A percentile compares a stretch with the other conserved stretches of the same genome.
Conservation (phyloP, 2,329 filamentous ascomycete genomes). For the Lachnellula willkommii region DNA sequence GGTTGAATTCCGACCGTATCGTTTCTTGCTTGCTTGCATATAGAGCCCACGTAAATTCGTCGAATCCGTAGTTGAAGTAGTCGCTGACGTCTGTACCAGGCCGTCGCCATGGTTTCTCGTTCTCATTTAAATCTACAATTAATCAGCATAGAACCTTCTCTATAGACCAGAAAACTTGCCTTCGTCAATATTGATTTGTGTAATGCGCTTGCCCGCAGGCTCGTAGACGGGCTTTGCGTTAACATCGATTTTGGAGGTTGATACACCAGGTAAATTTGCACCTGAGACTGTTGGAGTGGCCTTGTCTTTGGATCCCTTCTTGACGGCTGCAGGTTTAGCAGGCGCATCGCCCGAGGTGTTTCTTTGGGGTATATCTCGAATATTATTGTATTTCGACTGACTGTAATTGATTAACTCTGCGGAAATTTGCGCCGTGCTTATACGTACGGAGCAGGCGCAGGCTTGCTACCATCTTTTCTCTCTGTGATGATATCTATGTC, state of each 20-base stretch:
- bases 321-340: slow-evolving; percentile 40
- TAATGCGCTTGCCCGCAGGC: slow-evolving; percentile 73
- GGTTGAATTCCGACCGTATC: slow-evolving; percentile 69
- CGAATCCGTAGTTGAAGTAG: slow-evolving; percentile 99
- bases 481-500: slow-evolving; percentile 66
- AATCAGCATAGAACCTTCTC: neutral
- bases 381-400: slow-evolving; percentile 59
- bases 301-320: slow-evolving; percentile 40
- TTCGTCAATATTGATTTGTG: slow-evolving; percentile 68
- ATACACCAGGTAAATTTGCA: slow-evolving; percentile 55
- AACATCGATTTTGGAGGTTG: slow-evolving; percentile 80
- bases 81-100: slow-evolving; percentile 92
- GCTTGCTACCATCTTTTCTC: slow-evolving; percentile 58
- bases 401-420: slow-evolving; percentile 34
- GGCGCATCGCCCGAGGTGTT: slow-evolving; percentile 48
- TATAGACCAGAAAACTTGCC: slow-evolving; percentile 34
- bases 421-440: neutral
- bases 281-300: slow-evolving; percentile 37
- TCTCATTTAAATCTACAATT: slow-evolving; percentile 58
- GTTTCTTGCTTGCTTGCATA: slow-evolving; percentile 86
- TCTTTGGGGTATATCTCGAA: slow-evolving; percentile 59
- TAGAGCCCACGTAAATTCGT: slow-evolving; percentile 95
- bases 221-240: slow-evolving; percentile 77
- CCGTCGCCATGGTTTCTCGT: slow-evolving; percentile 91
- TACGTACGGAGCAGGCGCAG: slow-evolving; percentile 53